Conservation (phyloP, 1,284 basidiomycete species). For the Neonothopanus nambi region DNA sequence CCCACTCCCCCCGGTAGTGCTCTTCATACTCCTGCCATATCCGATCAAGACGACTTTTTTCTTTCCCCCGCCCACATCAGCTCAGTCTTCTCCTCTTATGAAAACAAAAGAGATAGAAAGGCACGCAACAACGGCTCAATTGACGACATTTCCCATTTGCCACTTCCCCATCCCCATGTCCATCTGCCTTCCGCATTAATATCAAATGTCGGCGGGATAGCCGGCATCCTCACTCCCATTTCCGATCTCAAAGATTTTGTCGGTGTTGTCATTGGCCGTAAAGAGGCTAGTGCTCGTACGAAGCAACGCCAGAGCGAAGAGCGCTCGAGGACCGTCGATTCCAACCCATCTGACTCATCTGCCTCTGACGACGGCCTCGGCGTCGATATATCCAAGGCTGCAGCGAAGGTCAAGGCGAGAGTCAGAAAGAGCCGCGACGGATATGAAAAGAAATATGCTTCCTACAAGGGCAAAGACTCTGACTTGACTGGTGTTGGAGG, state of each 20-base stretch:
- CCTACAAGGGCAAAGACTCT: slow-evolving; percentile 8
- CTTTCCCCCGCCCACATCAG: slow-evolving; percentile 11
- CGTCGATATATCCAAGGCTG: slow-evolving; percentile 6
- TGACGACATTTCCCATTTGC: no score
- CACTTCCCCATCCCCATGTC: no score
- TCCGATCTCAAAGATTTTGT: slow-evolving; percentile 44
- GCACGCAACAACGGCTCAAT: no score
- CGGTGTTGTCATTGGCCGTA: slow-evolving; percentile 23
- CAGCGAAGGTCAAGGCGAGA: slow-evolving; percentile 11
- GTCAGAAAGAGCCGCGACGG: slow-evolving; percentile 3
- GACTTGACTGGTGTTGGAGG: slow-evolving; percentile 29
- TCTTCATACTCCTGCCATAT: neutral
- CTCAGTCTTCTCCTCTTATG: slow-evolving; percentile 13
- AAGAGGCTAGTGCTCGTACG: slow-evolving; percentile 20
- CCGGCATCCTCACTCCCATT: slow-evolving; percentile 44
- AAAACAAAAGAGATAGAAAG: slow-evolving; percentile 2
- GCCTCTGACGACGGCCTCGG: slow-evolving; percentile 3
- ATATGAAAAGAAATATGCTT: neutral
- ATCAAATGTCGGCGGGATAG: slow-evolving; percentile 21
- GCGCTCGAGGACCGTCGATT: slow-evolving; percentile 2
- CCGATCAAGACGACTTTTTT: slow-evolving; percentile 22
- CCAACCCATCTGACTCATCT: neutral
- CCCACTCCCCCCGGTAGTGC: slow-evolving; percentile 12
- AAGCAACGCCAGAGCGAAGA: slow-evolving; percentile 23
- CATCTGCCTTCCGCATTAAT: neutral